phyloP scores from a whole-genome alignment of 495 filamentous ascomycete genomes.

The Neurospora intermedia region DNA sequence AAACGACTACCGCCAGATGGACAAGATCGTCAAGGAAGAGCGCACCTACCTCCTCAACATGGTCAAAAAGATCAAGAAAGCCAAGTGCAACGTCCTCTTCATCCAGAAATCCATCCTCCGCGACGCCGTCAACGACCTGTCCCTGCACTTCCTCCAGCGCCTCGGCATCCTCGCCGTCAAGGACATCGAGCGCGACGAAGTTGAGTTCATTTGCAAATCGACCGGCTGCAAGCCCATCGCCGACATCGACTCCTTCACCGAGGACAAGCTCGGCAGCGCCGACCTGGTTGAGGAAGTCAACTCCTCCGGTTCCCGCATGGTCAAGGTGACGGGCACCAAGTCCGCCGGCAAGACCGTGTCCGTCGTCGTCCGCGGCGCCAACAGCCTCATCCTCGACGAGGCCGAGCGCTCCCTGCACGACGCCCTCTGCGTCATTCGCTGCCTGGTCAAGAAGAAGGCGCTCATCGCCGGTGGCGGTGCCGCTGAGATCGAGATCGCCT shows the following conservation, averaged over 20 bases:
- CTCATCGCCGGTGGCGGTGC: conserved; percentile 94
- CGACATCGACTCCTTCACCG: conserved; percentile 96
- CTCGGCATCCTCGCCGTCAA: conserved; percentile 92
- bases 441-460: conserved; percentile 96
- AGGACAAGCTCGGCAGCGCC: conserved; percentile 95
- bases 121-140: conserved; percentile 95
- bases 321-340: conserved; percentile 89
- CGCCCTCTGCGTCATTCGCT: conserved; percentile 93
- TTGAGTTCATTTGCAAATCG: conserved; percentile 97
- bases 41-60: conserved; percentile 95
- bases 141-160: conserved; percentile 93
- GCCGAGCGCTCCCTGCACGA: conserved; percentile 94
- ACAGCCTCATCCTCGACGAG: conserved; percentile 89
- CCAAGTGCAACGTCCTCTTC: conserved; percentile 95
- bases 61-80: conserved; percentile 99
- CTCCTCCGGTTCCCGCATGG: conserved; percentile 73
- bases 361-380: conserved; percentile 88
- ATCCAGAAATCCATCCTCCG: conserved; percentile 98
- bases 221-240: conserved; percentile 98
- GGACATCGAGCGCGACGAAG: conserved; percentile 96
- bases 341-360: conserved; percentile 76
- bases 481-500: conserved; percentile 88
- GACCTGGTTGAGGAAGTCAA: conserved; percentile 92
- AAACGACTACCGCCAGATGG: conserved; percentile 99
- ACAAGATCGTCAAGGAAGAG: conserved; percentile 99